phyloP scores from a whole-genome alignment of 139 green algal species.

The Auxenochlorella pyrenoidosa region DNA sequence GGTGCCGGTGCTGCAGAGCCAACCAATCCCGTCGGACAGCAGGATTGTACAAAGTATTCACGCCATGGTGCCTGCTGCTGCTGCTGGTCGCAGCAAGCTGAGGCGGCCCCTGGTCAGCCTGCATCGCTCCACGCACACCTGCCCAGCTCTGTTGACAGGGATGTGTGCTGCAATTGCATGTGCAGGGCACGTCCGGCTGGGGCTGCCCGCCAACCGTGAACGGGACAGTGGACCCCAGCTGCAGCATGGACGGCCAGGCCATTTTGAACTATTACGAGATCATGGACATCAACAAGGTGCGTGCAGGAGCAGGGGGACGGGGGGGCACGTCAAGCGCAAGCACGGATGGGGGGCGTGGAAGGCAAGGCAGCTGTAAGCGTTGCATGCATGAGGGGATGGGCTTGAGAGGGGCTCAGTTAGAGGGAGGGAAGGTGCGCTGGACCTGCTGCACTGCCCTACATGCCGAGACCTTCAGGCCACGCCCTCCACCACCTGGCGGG shows the following conservation, averaged over 20 bases:
- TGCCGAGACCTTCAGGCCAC: too few species aligned
- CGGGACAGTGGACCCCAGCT: slow-evolving; percentile 13
- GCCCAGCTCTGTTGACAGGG: not conserved
- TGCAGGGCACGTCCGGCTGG: slow-evolving; percentile 55
- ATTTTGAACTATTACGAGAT: slow-evolving; percentile 54
- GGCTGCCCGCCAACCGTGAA: slow-evolving; percentile 46
- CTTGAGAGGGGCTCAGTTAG: too few species aligned
- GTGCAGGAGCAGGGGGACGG: not conserved
- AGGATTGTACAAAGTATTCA: not conserved
- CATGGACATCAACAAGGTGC: slow-evolving; percentile 49
- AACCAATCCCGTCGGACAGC: not conserved
- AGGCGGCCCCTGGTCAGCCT: not conserved
- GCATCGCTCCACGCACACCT: not conserved
- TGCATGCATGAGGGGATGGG: not conserved
- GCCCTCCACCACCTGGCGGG: too few species aligned
- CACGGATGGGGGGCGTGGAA: not conserved
- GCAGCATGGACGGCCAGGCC: slow-evolving; percentile 48
- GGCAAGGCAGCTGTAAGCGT: too few species aligned
- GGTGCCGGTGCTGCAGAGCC: not conserved
- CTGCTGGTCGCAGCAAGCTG: not conserved
- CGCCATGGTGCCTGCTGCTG: not conserved
- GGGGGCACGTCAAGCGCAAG: not conserved
- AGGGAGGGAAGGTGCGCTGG: not conserved
- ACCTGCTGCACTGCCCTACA: not conserved
- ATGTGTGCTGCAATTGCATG: not conserved